Evolutionary conservation across 805 yeast genomes (phyloP), one percentile per base, ranked within the genome.

Genomic region (Komagataella pseudopastoris): DNA sequence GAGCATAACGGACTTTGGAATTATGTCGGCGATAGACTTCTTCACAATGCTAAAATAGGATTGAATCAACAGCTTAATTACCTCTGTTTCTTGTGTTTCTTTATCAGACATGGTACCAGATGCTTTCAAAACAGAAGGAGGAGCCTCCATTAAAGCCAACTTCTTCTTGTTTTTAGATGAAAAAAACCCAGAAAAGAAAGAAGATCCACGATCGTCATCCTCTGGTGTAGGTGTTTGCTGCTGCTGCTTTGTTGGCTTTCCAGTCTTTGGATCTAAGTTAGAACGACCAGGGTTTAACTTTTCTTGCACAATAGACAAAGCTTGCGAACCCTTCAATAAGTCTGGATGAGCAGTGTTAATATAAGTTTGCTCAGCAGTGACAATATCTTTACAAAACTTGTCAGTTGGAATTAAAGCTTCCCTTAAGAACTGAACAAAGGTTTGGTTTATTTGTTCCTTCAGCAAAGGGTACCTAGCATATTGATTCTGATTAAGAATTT

Each of bases 261-360:
- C 96, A 1, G 95, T 81, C 69, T 88, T 87, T 53, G 96, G 93
- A 66, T 87, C 96, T 51, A 88, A 84, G 50, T 81, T 83, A 55
- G 87, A 88, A 56, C 83, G 84, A 56, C 74, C 70, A 20, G 88
- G 87, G 60, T 81, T 93, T 68, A 88, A 70, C 65, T 81, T 87
- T 58, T 93, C 97, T 64, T 87, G 83, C 39, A 93, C 96, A 66
- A 88, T 82, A 4, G 86, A 81, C 93, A 91, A 85, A 5, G 98
- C 98, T 62, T 85, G 90, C 39, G 95, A 84, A 48, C 99, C 99
- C 65, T 87, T 90, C 59, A 93, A 76, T 62, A 93, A 79, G 65
- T 93, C 98, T 3, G 98, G 97, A 64, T 93, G 99, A 2, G 96
- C 98, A 4, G 99, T 93, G 69, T 93, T 93, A 59, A 93, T 89